Conservation (phyloP, 805 yeast genomes). For the Monosporozyma aerobia region DNA sequence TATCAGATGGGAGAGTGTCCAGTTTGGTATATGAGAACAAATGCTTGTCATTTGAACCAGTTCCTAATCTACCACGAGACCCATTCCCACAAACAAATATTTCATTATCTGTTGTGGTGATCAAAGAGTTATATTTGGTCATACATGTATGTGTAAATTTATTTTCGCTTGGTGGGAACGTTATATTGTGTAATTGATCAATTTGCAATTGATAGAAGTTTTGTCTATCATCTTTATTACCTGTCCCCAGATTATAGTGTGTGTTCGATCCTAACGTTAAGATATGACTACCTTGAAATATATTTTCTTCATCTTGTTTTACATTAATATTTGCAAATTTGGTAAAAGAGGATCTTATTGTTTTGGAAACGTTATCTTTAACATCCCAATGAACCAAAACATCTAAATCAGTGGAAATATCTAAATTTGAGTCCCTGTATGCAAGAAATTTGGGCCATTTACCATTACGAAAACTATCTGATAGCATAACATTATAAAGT, state of each 20-base stretch:
- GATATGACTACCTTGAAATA: conserved; percentile 39
- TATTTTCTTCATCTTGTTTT: neutral
- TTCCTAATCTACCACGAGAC: conserved; percentile 65
- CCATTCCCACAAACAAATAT: conserved; percentile 59
- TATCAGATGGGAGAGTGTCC: conserved; percentile 7
- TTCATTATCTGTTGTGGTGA: conserved; percentile 45
- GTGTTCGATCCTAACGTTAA: conserved; percentile 55
- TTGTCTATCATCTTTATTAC: conserved; percentile 47
- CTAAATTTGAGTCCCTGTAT: neutral
- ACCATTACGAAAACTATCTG: neutral
- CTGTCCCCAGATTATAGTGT: conserved; percentile 57
- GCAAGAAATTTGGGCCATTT: neutral
- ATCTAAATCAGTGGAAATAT: neutral
- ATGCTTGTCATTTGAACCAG: conserved; percentile 33
- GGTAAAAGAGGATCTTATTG: neutral
- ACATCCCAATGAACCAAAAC: neutral
- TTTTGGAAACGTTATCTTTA: neutral
- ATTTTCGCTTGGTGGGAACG: conserved; percentile 1
- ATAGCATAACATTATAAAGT: conserved; percentile 29
- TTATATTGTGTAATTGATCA: conserved; percentile 17
- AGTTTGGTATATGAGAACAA: conserved; percentile 39
- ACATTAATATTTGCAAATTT: conserved; percentile 6
- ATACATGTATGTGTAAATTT: conserved; percentile 41
- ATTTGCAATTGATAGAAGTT: conserved; percentile 35
- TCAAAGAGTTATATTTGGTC: conserved; percentile 58